A percentile compares a stretch with the other conserved stretches of the same genome.
Conservation (phyloP, 108 stramenopile genomes). For the Cyclostephanos tholiformis region DNA sequence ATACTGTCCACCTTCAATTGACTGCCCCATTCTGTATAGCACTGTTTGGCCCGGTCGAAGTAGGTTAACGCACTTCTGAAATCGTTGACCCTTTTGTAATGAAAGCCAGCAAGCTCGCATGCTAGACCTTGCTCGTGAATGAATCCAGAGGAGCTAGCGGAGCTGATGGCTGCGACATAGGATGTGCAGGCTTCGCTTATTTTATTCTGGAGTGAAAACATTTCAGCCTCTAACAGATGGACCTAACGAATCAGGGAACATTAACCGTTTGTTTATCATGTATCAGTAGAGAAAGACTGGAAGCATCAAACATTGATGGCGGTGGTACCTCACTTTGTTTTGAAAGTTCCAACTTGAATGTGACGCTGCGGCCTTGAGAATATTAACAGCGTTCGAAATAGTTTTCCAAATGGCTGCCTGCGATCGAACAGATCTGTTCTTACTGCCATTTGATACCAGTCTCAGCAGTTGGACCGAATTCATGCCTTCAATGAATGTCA, state of each 20-base stretch:
- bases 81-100: conserved; percentile 16
- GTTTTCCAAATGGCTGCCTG: background rate
- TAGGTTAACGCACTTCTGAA: conserved; percentile 4
- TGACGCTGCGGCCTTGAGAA: background rate
- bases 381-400: background rate
- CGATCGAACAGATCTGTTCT: background rate
- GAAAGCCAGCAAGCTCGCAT: conserved; percentile 31
- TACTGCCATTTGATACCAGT: background rate
- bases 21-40: conserved; percentile 29
- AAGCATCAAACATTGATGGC: background rate
- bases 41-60: conserved; percentile 22
- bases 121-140: conserved; percentile 42
- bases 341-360: conserved; percentile 12
- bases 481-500: too few species aligned
- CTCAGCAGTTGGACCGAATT: background rate
- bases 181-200: conserved; percentile 14
- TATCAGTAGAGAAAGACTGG: background rate
- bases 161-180: conserved; percentile 12
- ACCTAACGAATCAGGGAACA: conserved; percentile 1
- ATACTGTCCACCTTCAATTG: conserved; percentile 5
- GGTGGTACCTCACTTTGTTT: conserved; percentile 5
- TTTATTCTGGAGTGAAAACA: conserved; percentile 10
- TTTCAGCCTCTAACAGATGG: conserved; percentile 27
- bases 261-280: too few species aligned
- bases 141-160: conserved; percentile 17